Conservation (phyloP, 768 basidiomycete species). For the Lyophyllum semitale region DNA sequence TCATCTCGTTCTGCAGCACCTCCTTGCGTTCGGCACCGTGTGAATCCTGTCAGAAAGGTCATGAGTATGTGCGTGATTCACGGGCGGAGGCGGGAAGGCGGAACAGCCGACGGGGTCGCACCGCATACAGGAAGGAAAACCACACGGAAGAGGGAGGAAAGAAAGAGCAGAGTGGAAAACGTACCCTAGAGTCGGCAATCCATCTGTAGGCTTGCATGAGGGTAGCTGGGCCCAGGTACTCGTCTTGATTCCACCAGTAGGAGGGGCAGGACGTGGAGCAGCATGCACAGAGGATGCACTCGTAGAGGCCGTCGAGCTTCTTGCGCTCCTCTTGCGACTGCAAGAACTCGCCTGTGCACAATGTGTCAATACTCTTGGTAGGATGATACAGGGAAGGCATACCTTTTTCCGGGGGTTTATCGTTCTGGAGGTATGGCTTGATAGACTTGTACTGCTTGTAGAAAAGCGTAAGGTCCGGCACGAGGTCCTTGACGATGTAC, state of each 20-base stretch:
- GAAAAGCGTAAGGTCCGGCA: constrained; percentile 87
- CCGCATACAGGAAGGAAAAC: neutral
- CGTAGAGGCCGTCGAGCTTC: constrained; percentile 97
- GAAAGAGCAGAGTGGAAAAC: constrained; percentile 24
- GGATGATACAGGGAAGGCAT: neutral
- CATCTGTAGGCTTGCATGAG: constrained; percentile 97
- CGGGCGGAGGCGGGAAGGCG: neutral
- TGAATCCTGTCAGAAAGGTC: constrained; percentile 54
- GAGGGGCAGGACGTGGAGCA: constrained; percentile 97
- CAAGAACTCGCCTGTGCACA: constrained; percentile 66
- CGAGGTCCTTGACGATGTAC: constrained; percentile 99
- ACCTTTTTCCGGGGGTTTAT: constrained; percentile 80
- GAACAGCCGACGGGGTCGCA: neutral
- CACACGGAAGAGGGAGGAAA: neutral
- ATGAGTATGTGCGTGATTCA: neutral
- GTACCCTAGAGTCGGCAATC: constrained; percentile 94
- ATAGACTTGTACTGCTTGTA: constrained; percentile 99
- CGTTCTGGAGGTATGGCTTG: constrained; percentile 94
- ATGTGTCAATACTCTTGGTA: neutral
- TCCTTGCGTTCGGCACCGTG: constrained; percentile 83
- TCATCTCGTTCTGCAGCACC: constrained; percentile 92
- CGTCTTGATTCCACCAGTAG: constrained; percentile 99
- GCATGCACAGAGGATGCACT: constrained; percentile 96
- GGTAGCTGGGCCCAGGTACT: constrained; percentile 96
- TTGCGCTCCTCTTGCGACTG: constrained; percentile 90